Evolutionary conservation across 495 filamentous ascomycete genomes (phyloP), one percentile per base, ranked within the genome.

Genomic region (Neurospora sp.): DNA sequence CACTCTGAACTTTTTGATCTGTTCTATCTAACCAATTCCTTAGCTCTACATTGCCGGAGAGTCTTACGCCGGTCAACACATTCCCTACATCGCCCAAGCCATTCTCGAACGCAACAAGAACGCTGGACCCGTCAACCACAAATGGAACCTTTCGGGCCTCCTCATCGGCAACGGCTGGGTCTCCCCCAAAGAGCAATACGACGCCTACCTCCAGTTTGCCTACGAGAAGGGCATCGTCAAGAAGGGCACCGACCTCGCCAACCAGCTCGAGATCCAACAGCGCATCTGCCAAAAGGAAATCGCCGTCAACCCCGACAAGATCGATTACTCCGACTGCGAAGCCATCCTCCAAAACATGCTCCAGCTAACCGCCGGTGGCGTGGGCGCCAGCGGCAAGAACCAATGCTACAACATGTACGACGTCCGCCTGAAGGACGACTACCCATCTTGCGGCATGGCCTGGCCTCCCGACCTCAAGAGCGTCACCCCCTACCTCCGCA

Each of bases 131-230:
- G 78, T 77, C 9, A 75, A 78, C n/a, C 75, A 80, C 22, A 81
- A 79, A 18, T 98, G 96, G 96, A 92, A 92, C 37, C 80, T 99
- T n/a, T 84, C 87, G 72, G 96, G 96, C 18, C 85, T 99, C 42
- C 80, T 99, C 18, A 99, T 99, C 72, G 96, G 96, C 41, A 99
- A 98, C 79, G 96, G 95, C 27, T 99, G 96, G 96, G 94, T 98
- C 74, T 92, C 94, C 3, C 94, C 94, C 1, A 80, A 82, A 6
- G 92, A 97, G 70, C 96, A 99, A 80, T 99, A 98, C 79, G 89
- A 90, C n/a, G 86, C 95, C 3, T 97, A 97, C 76, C 84, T 97
- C 27, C 83, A 88, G 20, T 97, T 89, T 78, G 90, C 90, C 22
- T 94, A 93, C 82, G 86, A 92, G 71, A 86, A 89, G 75, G 90